A percentile compares a stretch with the other conserved stretches of the same genome.
These are phyloP conservation scores for Salvia hispanica DNA, from an alignment of 257 asterid genomes.

Conservation along the genomic window DNA sequence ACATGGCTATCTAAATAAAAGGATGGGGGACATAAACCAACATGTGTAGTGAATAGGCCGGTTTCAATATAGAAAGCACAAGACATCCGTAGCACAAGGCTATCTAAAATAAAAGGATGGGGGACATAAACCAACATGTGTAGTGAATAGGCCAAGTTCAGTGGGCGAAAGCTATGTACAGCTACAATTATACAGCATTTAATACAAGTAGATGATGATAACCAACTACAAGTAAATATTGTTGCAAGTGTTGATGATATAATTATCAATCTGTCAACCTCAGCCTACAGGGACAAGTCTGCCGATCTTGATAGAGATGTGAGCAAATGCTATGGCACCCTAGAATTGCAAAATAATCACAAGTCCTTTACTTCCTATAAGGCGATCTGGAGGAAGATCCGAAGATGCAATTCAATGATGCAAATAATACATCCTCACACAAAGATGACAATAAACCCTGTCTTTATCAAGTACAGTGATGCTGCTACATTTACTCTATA, in stretches of 20 bases:
- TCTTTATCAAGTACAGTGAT: background rate
- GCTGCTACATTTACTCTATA: background rate
- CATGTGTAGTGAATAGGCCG: constrained; percentile 2
- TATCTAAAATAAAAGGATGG: background rate
- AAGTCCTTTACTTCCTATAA: constrained; percentile 6
- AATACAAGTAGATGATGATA: background rate
- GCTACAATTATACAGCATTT: background rate
- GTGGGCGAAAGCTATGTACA: constrained; percentile 11
- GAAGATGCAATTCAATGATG: background rate
- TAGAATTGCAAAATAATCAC: background rate
- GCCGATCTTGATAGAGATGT: background rate
- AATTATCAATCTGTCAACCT: background rate
- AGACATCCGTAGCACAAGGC: too few relatives aligned
- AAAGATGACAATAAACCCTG: constrained; percentile 12
- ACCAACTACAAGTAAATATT: constrained; percentile 4
- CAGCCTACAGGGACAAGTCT: background rate
- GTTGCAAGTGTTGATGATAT: background rate
- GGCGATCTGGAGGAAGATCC: background rate
- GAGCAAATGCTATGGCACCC: background rate
- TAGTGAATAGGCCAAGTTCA: background rate
- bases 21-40: background rate
- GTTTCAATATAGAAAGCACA: too few relatives aligned
- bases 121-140: constrained; percentile 7
- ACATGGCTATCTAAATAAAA: background rate
- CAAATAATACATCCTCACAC: background rate